Conservation (phyloP, 1,284 basidiomycete genomes). For the Moesziomyces aphidis region DNA sequence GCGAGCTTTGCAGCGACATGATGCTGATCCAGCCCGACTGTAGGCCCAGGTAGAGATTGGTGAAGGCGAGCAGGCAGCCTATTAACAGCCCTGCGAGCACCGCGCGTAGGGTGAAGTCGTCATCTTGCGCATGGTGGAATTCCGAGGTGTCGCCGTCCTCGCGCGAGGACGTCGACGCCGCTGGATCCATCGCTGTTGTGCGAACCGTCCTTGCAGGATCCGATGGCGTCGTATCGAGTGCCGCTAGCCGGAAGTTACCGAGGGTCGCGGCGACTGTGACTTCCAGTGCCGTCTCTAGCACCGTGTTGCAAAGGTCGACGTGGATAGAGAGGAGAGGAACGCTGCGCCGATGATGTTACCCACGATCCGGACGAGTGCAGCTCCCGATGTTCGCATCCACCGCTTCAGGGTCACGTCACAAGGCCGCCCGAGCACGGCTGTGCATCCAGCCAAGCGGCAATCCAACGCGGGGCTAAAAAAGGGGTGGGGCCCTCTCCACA, state of each 20-base stretch:
- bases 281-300: too few relatives aligned
- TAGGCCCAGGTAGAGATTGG: conserved; percentile 80
- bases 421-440: background rate
- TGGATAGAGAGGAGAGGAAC: too few relatives aligned
- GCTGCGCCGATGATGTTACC: too few relatives aligned
- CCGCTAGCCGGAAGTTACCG: too few relatives aligned
- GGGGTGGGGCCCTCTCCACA: background rate
- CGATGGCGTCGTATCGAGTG: too few relatives aligned
- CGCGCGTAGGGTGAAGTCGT: conserved; percentile 68
- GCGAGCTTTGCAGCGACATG: conserved; percentile 94
- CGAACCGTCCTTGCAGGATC: too few relatives aligned
- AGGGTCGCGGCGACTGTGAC: too few relatives aligned
- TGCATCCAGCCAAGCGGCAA: background rate
- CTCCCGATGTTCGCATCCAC: too few relatives aligned
- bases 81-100: conserved; percentile 75
- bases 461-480: background rate
- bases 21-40: conserved; percentile 82
- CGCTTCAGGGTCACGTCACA: background rate
- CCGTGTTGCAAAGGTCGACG: too few relatives aligned
- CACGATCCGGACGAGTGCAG: too few relatives aligned
- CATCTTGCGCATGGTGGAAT: background rate
- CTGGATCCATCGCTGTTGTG: too few relatives aligned
- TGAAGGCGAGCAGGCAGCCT: conserved; percentile 80
- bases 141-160: background rate
- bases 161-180: background rate